Evolutionary conservation across 305 asterid genomes (phyloP).

Genomic region (Plantago lanceolata): DNA sequence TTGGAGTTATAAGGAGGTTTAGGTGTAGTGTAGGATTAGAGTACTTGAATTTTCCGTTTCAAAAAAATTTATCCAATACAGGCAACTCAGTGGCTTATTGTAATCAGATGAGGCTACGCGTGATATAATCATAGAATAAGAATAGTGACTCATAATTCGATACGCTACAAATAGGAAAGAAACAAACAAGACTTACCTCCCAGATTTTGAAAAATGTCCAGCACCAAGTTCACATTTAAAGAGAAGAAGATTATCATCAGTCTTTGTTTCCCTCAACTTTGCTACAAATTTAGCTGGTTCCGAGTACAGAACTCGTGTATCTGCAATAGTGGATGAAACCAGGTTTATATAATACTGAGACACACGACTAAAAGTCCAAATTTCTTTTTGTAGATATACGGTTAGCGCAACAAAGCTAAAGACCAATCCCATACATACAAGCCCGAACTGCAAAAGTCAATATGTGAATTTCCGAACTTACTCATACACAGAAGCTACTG

Average conservation of each 20-base stretch:
- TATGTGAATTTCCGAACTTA: neutral
- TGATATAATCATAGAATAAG: no score
- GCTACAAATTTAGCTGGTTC: constrained; percentile 97
- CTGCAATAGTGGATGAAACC: constrained; percentile 36
- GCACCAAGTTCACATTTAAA: constrained; percentile 94
- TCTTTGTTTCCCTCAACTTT: constrained; percentile 81
- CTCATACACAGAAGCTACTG: neutral
- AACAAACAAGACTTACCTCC: constrained; percentile 46
- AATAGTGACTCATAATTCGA: neutral
- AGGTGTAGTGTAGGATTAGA: no score
- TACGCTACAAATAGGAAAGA: neutral
- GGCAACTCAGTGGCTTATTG: neutral
- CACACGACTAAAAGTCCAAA: constrained; percentile 1
- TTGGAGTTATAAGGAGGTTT: no score
- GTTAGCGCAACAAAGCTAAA: neutral
- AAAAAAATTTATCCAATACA: no score
- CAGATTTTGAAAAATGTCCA: constrained; percentile 92
- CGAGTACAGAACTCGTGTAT: constrained; percentile 81
- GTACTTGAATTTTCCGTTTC: no score
- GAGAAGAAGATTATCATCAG: constrained; percentile 63
- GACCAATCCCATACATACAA: constrained; percentile 9
- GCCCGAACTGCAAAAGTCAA: neutral
- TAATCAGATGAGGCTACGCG: neutral
- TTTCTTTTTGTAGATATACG: constrained; percentile 8
- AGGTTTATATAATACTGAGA: constrained; percentile 9